Percentiles rank a stretch among this genome's conserved stretches.
Conservation (phyloP, 2,329 filamentous ascomycete species). For the Aschersonia sp. region DNA sequence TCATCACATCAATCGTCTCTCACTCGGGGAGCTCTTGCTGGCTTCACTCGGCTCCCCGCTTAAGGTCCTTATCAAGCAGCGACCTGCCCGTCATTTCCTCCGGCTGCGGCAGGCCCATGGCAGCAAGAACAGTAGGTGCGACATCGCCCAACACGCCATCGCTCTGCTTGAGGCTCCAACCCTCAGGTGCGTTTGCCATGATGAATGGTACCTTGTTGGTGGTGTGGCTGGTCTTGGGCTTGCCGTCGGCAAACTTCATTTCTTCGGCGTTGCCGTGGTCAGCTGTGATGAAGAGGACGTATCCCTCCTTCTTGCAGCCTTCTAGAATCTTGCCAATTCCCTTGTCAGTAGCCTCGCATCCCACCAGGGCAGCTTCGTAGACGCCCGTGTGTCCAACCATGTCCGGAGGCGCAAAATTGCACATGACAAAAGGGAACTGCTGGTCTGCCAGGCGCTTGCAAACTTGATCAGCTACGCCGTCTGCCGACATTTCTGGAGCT, state of each 20-base stretch:
- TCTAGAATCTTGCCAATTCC: slow-evolving; percentile 89
- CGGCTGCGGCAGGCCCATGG: slow-evolving; percentile 83
- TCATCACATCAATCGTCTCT: neutral
- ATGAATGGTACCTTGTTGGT: slow-evolving; percentile 96
- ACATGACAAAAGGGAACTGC: slow-evolving; percentile 95
- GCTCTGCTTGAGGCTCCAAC: slow-evolving; percentile 72
- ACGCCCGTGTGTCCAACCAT: slow-evolving; percentile 99
- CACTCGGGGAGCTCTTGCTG: neutral
- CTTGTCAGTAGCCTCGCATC: slow-evolving; percentile 74
- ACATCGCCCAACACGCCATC: slow-evolving; percentile 93
- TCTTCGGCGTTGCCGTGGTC: slow-evolving; percentile 98
- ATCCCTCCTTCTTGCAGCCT: slow-evolving; percentile 82
- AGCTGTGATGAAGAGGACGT: slow-evolving; percentile 86
- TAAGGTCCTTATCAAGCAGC: slow-evolving; percentile 60
- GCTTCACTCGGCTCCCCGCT: slow-evolving; percentile 15
- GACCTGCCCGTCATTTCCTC: slow-evolving; percentile 83
- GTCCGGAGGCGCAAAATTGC: slow-evolving; percentile 98
- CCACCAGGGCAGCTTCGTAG: slow-evolving; percentile 84
- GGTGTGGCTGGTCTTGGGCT: slow-evolving; percentile 95
- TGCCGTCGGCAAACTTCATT: slow-evolving; percentile 93
- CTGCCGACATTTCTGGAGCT: slow-evolving; percentile 91
- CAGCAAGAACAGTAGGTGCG: slow-evolving; percentile 79
- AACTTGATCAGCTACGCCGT: slow-evolving; percentile 77
- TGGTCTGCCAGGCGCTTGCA: slow-evolving; percentile 72
- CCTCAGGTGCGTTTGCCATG: slow-evolving; percentile 90